These are phyloP conservation scores for Trichosporon faecale DNA, from an alignment of 1,284 basidiomycete genomes.

Conservation along the genomic window DNA sequence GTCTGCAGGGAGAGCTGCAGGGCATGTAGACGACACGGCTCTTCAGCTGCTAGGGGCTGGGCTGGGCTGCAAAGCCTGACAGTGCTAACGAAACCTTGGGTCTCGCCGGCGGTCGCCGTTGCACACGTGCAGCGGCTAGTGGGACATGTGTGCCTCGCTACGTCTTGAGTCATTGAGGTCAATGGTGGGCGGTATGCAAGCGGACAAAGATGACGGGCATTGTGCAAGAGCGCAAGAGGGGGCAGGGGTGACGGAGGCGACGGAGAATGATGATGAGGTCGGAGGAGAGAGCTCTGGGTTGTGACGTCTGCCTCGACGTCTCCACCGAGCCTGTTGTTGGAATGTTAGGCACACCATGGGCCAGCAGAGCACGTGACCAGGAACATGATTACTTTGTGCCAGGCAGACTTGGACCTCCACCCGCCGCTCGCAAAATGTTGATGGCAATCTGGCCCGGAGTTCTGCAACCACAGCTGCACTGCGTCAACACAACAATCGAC, in stretches of 20 bases:
- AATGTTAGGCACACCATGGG: not conserved
- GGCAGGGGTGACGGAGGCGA: not conserved
- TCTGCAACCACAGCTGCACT: not conserved
- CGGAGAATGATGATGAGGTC: not conserved
- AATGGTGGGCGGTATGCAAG: not conserved
- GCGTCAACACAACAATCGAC: not conserved
- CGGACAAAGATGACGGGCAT: not conserved
- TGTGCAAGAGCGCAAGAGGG: not conserved
- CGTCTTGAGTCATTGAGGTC: not conserved
- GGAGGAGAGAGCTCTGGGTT: not conserved
- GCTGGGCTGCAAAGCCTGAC: too few relatives aligned
- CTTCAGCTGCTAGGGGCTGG: too few relatives aligned
- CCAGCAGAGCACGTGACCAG: not conserved
- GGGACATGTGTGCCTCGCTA: not conserved
- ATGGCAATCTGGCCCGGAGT: not conserved
- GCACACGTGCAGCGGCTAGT: not conserved
- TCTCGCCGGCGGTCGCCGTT: not conserved
- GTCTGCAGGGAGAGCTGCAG: not conserved
- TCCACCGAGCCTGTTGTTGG: not conserved
- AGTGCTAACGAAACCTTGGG: too few relatives aligned
- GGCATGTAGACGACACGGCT: not conserved
- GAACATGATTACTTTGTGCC: not conserved
- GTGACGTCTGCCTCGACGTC: not conserved
- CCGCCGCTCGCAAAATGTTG: not conserved
- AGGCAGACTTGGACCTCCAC: not conserved